These are phyloP conservation scores for Penicillium goetzii DNA, from an alignment of 495 filamentous ascomycete genomes.

Conservation along the genomic window DNA sequence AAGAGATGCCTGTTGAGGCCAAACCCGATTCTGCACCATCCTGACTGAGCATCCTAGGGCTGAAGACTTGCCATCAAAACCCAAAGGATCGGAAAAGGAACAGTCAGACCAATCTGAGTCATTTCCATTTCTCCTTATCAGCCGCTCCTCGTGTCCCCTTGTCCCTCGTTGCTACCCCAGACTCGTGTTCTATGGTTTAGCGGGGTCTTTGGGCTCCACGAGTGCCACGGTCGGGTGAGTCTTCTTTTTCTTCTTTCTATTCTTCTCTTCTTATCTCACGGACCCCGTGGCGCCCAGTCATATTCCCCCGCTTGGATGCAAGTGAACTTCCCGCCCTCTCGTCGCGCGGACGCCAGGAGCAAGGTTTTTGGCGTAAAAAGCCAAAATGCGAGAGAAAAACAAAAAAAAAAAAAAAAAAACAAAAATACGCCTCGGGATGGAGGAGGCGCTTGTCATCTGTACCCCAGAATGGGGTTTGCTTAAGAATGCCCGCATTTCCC, in stretches of 20 bases:
- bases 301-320: background rate
- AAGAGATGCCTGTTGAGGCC: background rate
- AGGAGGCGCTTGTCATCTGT: background rate
- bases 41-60: background rate
- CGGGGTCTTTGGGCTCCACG: background rate
- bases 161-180: slow-evolving; percentile 14
- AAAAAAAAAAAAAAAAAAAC: background rate
- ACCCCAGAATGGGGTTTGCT: background rate
- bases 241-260: background rate
- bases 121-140: slow-evolving; percentile 1
- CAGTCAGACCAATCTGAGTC: background rate
- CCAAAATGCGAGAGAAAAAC: background rate
- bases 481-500: slow-evolving; percentile 7
- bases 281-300: slow-evolving; percentile 7
- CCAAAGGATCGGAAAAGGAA: background rate
- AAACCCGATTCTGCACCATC: background rate
- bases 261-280: slow-evolving; percentile 6
- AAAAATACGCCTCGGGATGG: background rate
- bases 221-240: background rate
- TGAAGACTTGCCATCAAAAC: background rate
- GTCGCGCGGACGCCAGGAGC: background rate
- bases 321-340: background rate
- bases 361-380: background rate
- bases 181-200: slow-evolving; percentile 1
- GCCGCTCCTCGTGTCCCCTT: background rate